Conservation (phyloP, 495 filamentous ascomycete species). For the Parathielavia appendiculata region DNA sequence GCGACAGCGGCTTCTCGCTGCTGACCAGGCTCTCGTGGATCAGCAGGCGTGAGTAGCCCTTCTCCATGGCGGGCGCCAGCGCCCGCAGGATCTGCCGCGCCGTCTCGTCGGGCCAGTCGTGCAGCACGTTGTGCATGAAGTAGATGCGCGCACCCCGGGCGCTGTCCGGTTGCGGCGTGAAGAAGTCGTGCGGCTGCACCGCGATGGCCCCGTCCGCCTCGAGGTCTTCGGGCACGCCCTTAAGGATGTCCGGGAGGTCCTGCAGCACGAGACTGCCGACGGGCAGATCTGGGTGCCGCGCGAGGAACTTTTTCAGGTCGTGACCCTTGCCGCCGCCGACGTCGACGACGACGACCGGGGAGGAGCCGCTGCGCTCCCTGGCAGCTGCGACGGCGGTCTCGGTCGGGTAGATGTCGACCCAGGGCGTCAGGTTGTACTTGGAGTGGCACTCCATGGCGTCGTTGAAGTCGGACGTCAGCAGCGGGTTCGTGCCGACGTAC, state of each 20-base stretch:
- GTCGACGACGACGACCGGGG: slow-evolving; percentile 45
- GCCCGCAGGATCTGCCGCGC: slow-evolving; percentile 37
- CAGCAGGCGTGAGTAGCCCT: slow-evolving; percentile 46
- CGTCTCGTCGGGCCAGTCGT: slow-evolving; percentile 46
- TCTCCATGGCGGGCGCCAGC: slow-evolving; percentile 41
- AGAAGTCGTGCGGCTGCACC: slow-evolving; percentile 40
- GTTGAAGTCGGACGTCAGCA: slow-evolving; percentile 21
- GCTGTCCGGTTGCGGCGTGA: slow-evolving; percentile 37
- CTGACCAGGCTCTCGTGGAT: slow-evolving; percentile 52
- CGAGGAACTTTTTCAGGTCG: slow-evolving; percentile 37
- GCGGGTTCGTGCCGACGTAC: slow-evolving; percentile 21
- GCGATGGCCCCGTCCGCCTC: slow-evolving; percentile 18
- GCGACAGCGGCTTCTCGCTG: slow-evolving; percentile 38
- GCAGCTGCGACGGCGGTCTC: slow-evolving; percentile 11
- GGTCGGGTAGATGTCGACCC: slow-evolving; percentile 27
- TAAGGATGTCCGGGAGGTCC: slow-evolving; percentile 42
- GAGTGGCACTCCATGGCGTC: slow-evolving; percentile 29
- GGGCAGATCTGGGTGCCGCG: slow-evolving; percentile 30
- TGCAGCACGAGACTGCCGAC: slow-evolving; percentile 39
- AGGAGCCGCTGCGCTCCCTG: slow-evolving; percentile 21
- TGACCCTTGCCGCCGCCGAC: slow-evolving; percentile 45
- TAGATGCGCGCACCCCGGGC: slow-evolving; percentile 38
- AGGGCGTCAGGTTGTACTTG: slow-evolving; percentile 24
- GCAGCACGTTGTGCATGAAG: slow-evolving; percentile 43
- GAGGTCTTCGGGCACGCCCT: slow-evolving; percentile 7